These are phyloP conservation scores for Carpinus fangiana DNA, from an alignment of 306 rosid genomes.

Conservation along the genomic window DNA sequence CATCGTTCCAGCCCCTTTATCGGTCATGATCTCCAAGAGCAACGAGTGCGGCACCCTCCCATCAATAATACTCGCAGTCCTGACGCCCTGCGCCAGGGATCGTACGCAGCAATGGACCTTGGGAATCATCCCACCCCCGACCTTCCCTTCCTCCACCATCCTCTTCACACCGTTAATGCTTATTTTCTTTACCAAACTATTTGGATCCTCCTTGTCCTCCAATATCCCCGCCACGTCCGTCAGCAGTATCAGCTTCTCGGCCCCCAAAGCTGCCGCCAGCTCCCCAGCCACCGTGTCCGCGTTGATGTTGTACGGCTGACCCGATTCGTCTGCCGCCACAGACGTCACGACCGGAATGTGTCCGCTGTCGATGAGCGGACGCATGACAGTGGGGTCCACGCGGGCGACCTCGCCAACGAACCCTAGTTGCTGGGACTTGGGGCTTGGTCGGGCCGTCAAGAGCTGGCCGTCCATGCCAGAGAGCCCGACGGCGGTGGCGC, in stretches of 20 bases:
- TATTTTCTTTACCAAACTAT: constrained; percentile 69
- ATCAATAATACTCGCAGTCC: constrained; percentile 81
- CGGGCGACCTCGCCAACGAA: constrained; percentile 78
- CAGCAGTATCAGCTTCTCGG: constrained; percentile 85
- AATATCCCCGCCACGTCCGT: constrained; percentile 89
- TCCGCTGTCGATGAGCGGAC: constrained; percentile 56
- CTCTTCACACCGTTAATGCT: constrained; percentile 73
- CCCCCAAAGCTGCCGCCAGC: constrained; percentile 84
- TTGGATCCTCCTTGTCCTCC: constrained; percentile 54
- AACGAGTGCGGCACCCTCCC: constrained; percentile 81
- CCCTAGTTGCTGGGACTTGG: constrained; percentile 66
- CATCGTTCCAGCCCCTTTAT: constrained; percentile 96
- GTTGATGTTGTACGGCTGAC: constrained; percentile 86
- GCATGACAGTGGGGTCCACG: constrained; percentile 63
- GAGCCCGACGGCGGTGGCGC: constrained; percentile 82
- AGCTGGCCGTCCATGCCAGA: constrained; percentile 83
- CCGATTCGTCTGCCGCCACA: constrained; percentile 74
- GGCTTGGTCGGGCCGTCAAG: constrained; percentile 71
- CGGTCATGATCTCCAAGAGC: constrained; percentile 82
- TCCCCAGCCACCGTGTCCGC: constrained; percentile 94
- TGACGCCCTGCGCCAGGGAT: constrained; percentile 82
- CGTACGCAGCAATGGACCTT: constrained; percentile 82
- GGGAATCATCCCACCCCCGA: constrained; percentile 94
- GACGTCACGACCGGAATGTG: constrained; percentile 88
- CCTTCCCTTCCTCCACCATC: constrained; percentile 67